phyloP scores from a whole-genome alignment of 495 filamentous ascomycete genomes.

The Penicillium soppii region DNA sequence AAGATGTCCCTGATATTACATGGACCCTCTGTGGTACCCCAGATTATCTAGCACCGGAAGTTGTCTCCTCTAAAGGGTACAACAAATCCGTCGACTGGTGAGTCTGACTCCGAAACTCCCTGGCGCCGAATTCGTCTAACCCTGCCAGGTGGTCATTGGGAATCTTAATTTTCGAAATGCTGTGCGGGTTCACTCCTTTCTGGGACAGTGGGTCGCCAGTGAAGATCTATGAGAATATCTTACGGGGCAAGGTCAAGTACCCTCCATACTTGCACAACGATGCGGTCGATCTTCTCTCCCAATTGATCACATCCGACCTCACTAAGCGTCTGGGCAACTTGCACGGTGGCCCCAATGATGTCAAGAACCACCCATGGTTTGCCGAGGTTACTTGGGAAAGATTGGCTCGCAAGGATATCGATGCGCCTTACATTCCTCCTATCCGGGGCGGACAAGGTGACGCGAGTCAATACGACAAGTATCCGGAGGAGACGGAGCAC shows the following conservation, averaged over 20 bases:
- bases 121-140: conserved; percentile 3
- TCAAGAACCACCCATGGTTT: conserved; percentile 96
- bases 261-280: conserved; percentile 93
- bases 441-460: conserved; percentile 91
- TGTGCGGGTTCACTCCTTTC: conserved; percentile 97
- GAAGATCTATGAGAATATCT: conserved; percentile 99
- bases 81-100: conserved; percentile 99
- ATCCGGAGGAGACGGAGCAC: conserved; percentile 92
- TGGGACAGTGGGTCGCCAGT: conserved; percentile 97
- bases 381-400: conserved; percentile 97
- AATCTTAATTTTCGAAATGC: conserved; percentile 99
- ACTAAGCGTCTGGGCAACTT: conserved; percentile 95
- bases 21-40: conserved; percentile 98
- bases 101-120: conserved; percentile 28
- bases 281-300: conserved; percentile 85
- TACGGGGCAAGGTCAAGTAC: conserved; percentile 91
- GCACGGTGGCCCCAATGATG: conserved; percentile 86
- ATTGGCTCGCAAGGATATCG: conserved; percentile 90
- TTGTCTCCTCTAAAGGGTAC: conserved; percentile 95
- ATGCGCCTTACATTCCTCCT: conserved; percentile 97
- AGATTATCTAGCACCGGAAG: conserved; percentile 97
- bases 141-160: conserved; percentile 88
- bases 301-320: conserved; percentile 90
- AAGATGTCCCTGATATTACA: conserved; percentile 97
- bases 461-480: conserved; percentile 96